Evolutionary conservation across 441 rosid genomes (phyloP).

Genomic region (Gossypium lobatum): DNA sequence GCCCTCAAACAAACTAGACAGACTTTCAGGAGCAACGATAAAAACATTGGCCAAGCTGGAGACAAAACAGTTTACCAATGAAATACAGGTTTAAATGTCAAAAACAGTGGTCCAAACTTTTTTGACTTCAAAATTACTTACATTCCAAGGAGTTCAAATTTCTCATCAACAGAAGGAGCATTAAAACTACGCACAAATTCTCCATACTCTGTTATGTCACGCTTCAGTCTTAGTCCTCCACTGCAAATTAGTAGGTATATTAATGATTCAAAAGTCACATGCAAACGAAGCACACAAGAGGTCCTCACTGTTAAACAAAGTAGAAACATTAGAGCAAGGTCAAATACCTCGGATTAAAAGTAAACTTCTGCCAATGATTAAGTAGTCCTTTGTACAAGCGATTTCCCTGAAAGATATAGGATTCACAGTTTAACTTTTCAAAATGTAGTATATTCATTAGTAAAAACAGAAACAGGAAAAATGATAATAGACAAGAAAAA

Average conservation of each 20-base stretch:
- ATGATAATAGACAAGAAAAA: background rate
- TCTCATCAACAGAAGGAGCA: conserved; percentile 93
- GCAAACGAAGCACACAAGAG: background rate
- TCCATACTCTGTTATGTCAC: conserved; percentile 92
- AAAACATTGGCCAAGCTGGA: conserved; percentile 92
- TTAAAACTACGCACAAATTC: conserved; percentile 79
- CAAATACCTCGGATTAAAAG: conserved; percentile 89
- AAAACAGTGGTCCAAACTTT: background rate
- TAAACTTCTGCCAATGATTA: conserved; percentile 96
- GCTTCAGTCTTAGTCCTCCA: conserved; percentile 96
- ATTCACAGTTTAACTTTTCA: conserved; percentile 11
- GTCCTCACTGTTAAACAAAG: background rate
- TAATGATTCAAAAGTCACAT: conserved; percentile 3
- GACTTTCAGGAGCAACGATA: conserved; percentile 95
- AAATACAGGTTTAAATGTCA: conserved; percentile 6
- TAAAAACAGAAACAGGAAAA: conserved; percentile 2
- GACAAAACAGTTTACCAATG: conserved; percentile 18
- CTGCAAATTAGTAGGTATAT: conserved; percentile 27
- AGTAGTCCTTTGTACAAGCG: conserved; percentile 80
- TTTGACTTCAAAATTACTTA: conserved; percentile 30
- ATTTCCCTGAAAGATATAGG: conserved; percentile 58
- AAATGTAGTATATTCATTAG: background rate
- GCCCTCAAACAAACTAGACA: conserved; percentile 87
- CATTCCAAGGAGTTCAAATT: conserved; percentile 94
- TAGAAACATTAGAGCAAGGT: conserved; percentile 9